A percentile compares a stretch with the other conserved stretches of the same genome.
These are phyloP conservation scores for Hibiscus mutabilis DNA, from an alignment of 345 rosid species.

Conservation along the genomic window DNA sequence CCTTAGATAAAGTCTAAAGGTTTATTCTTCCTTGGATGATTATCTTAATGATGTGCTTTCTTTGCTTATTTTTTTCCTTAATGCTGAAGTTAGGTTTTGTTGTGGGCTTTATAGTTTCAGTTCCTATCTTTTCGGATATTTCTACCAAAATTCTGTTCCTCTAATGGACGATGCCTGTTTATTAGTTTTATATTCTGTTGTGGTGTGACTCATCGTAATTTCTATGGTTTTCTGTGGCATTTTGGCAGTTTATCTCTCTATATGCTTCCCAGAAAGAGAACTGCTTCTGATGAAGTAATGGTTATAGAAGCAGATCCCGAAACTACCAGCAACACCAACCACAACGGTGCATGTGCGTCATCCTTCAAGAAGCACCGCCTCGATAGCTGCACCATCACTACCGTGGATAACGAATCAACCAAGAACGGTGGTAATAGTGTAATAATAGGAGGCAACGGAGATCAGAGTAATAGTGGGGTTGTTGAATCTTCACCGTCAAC, in stretches of 20 bases:
- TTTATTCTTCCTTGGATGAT: conserved; percentile 37
- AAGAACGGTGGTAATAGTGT: conserved; percentile 15
- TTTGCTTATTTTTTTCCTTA: background rate
- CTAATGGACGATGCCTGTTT: background rate
- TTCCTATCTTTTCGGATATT: conserved; percentile 22
- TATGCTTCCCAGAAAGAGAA: conserved; percentile 97
- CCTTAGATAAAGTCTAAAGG: background rate
- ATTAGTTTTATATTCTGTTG: background rate
- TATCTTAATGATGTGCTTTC: conserved; percentile 55
- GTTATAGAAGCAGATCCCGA: conserved; percentile 39
- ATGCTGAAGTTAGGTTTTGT: conserved; percentile 24
- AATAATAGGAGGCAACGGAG: conserved; percentile 17
- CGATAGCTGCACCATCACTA: conserved; percentile 13
- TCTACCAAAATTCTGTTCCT: background rate
- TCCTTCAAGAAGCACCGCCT: conserved; percentile 55
- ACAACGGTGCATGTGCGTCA: conserved; percentile 25
- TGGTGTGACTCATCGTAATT: conserved; percentile 24
- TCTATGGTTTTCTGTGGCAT: conserved; percentile 36
- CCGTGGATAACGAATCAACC: conserved; percentile 21
- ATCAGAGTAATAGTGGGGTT: conserved; percentile 13
- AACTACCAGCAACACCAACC: conserved; percentile 13
- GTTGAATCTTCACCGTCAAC: conserved; percentile 21
- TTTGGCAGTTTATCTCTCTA: conserved; percentile 60
- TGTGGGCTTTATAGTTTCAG: conserved; percentile 25
- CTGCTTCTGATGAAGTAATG: conserved; percentile 51